Percentiles rank a stretch among this genome's conserved stretches.
phyloP scores from a whole-genome alignment of 768 basidiomycete species.

The Amanita rubescens region DNA sequence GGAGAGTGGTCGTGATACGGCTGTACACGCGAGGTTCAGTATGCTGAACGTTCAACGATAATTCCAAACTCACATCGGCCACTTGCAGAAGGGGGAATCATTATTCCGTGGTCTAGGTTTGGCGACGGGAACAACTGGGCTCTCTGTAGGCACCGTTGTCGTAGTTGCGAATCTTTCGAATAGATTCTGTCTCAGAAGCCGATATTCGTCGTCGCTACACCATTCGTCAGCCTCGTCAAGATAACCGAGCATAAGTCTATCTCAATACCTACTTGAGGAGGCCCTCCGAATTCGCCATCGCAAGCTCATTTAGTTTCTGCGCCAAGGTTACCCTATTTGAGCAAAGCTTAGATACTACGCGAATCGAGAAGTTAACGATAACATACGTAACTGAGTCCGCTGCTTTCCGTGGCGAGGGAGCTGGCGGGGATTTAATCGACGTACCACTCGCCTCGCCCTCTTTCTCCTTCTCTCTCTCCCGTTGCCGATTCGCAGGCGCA shows the following conservation, averaged over 20 bases:
- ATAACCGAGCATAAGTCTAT: not conserved
- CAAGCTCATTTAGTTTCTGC: constrained; percentile 74
- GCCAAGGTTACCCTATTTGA: constrained; percentile 62
- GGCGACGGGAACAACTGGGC: constrained; percentile 51
- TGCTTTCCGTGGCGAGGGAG: constrained; percentile 25
- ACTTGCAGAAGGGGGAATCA: constrained; percentile 24
- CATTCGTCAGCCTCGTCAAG: constrained; percentile 4
- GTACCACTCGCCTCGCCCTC: not conserved
- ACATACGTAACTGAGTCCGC: constrained; percentile 54
- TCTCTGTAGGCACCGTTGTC: constrained; percentile 52
- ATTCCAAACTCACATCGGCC: not conserved
- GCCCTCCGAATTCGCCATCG: constrained; percentile 73
- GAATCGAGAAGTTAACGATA: constrained; percentile 8
- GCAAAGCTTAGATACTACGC: constrained; percentile 1
- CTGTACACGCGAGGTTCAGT: constrained; percentile 12
- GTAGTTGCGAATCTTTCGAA: constrained; percentile 71
- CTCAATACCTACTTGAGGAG: constrained; percentile 52
- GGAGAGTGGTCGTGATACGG: constrained; percentile 29
- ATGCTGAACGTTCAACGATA: not conserved
- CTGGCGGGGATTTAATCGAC: not conserved
- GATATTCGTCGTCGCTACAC: constrained; percentile 77
- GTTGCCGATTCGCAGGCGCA: not conserved
- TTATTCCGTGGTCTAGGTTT: constrained; percentile 24
- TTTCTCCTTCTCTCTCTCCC: constrained; percentile 7
- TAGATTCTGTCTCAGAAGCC: constrained; percentile 73